These are phyloP conservation scores for Torulaspora delbrueckii DNA, from an alignment of 805 yeast genomes.

Conservation along the genomic window DNA sequence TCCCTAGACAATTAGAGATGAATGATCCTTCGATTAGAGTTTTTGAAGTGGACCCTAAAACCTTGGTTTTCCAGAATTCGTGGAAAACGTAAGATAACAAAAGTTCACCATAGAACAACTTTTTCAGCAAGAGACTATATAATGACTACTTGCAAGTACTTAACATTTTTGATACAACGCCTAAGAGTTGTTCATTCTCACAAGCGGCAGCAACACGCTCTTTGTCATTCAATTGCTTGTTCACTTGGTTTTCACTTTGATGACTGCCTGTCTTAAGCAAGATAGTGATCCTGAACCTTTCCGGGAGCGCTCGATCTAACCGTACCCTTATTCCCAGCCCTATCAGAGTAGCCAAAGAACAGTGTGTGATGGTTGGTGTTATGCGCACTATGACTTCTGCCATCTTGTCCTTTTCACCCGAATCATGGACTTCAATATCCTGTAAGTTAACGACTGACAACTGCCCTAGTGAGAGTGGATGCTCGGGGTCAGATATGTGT, in stretches of 20 bases:
- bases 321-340: slow-evolving; percentile 94
- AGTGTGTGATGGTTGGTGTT: slow-evolving; percentile 97
- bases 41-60: neutral
- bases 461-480: slow-evolving; percentile 91
- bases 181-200: slow-evolving; percentile 85
- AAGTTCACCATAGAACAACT: no score
- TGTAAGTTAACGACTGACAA: slow-evolving; percentile 83
- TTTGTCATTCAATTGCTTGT: slow-evolving; percentile 93
- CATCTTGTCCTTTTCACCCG: slow-evolving; percentile 48
- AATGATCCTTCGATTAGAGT: neutral
- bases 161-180: slow-evolving; percentile 91
- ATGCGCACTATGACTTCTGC: slow-evolving; percentile 76
- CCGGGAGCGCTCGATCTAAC: slow-evolving; percentile 81
- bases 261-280: slow-evolving; percentile 87
- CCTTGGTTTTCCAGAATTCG: neutral
- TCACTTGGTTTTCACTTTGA: slow-evolving; percentile 92
- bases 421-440: slow-evolving; percentile 69
- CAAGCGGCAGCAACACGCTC: slow-evolving; percentile 98
- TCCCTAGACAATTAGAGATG: neutral
- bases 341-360: slow-evolving; percentile 91
- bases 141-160: slow-evolving; percentile 55
- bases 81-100: no score
- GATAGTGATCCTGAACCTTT: slow-evolving; percentile 74
- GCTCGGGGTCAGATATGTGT: slow-evolving; percentile 92
- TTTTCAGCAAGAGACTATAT: neutral